A percentile compares a stretch with the other conserved stretches of the same genome.
Evolutionary conservation across 2,329 filamentous ascomycete species (phyloP).

Genomic region (Arthrobotrys conoides): DNA sequence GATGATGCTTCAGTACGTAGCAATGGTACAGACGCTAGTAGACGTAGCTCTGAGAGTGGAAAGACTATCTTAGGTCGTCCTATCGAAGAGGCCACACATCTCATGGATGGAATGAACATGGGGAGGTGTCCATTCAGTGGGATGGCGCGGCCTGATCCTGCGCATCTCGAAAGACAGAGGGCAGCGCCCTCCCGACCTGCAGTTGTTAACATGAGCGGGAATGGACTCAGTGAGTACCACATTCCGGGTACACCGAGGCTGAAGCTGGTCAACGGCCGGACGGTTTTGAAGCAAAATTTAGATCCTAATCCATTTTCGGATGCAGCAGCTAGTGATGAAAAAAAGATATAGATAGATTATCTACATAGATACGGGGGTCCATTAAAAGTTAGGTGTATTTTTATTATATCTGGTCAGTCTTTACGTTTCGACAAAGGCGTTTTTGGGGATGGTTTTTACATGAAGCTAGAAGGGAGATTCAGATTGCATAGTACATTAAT

Average conservation of each 20-base stretch:
- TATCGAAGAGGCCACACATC: slow-evolving; percentile 58
- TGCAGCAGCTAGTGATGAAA: slow-evolving; percentile 30
- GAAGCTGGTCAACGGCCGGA: slow-evolving; percentile 54
- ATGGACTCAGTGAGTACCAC: slow-evolving; percentile 52
- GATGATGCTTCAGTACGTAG: slow-evolving; percentile 66
- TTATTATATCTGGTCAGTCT: slow-evolving; percentile 31
- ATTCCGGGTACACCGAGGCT: slow-evolving; percentile 54
- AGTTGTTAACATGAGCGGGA: slow-evolving; percentile 36
- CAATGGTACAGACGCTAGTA: slow-evolving; percentile 52
- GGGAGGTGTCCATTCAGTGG: slow-evolving; percentile 63
- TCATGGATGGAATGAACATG: slow-evolving; percentile 52
- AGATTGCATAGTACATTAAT: slow-evolving; percentile 23
- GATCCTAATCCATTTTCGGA: slow-evolving; percentile 59
- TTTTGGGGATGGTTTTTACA: slow-evolving; percentile 34
- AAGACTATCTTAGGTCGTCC: slow-evolving; percentile 54
- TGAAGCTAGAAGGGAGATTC: slow-evolving; percentile 18
- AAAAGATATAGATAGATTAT: slow-evolving; percentile 40
- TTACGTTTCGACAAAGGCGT: slow-evolving; percentile 40
- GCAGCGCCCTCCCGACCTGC: slow-evolving; percentile 14
- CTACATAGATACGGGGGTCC: slow-evolving; percentile 17
- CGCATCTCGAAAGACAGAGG: slow-evolving; percentile 51
- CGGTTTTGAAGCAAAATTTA: slow-evolving; percentile 54
- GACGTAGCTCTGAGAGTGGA: slow-evolving; percentile 48
- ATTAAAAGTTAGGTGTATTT: slow-evolving; percentile 48
- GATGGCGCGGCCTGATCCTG: slow-evolving; percentile 61